Base-by-base conservation (phyloP, 2,329 filamentous ascomycete species). In the Cladosporium sp. region DNA sequence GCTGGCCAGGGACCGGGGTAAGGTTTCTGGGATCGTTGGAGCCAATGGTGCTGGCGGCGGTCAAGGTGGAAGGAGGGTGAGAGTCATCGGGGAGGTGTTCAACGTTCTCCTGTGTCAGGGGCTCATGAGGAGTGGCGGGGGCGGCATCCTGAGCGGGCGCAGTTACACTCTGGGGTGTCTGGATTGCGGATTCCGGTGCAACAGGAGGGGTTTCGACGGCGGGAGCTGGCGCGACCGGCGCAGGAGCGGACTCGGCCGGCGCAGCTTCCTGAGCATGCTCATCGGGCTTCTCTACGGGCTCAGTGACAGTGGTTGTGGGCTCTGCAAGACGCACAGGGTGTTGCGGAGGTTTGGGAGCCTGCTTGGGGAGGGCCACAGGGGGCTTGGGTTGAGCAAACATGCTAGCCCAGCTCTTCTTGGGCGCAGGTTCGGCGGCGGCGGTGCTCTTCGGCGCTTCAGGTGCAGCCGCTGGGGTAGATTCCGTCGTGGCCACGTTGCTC, bases 71-170 rank as follows among this genome's bases (percentile, higher is more conserved):
- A 16, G 85, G 82, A 38, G 89, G 87, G 53, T 83, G 76, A 41
- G 92, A 95, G 52, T 79, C 80, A 72, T 96, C 91, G 59, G 84
- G 86, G 61, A 97, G 79, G 72, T 92, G 88, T 69, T 95, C 91
- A 54, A 97, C 85, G 72, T 97, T 97, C 62, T 85, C 86, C 74
- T 92, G 85, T 28, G 92, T 97, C 59, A 97, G 80, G 64, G 91
- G 84, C 68, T 90, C 89, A 72, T 87, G 85, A 19, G 88, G 81
- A 13, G 87, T 85, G 44, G 80, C 78, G 43, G 92, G 71, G 18
- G 56, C 50, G 28, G 44, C 53, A 11, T 56, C 49, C 33, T 57
- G 50, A 14, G 41, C 43, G 22, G 22, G 22, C 33, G 43, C 35
- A 42, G 50, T 35, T 9, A 31, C 43, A 19, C 43, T 53, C 50